These are phyloP conservation scores for Trypanosoma brucei DNA, from an alignment of 208 protist species.

Conservation along the genomic window DNA sequence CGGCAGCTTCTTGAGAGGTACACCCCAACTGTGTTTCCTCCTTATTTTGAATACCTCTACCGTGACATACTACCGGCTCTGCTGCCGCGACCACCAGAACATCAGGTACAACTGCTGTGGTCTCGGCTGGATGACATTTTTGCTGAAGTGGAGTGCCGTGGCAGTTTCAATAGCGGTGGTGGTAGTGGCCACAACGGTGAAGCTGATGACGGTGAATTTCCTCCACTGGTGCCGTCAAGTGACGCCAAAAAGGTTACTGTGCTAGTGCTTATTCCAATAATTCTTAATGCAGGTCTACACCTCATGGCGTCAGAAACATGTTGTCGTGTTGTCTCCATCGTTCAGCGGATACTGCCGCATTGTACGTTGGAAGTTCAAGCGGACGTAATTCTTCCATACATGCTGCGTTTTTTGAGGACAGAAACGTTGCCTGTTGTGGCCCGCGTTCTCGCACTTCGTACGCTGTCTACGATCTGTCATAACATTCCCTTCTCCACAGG, in stretches of 20 bases:
- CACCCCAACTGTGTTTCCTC: slow-evolving; percentile 37
- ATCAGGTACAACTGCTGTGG: slow-evolving; percentile 37
- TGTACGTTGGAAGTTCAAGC: slow-evolving; percentile 26
- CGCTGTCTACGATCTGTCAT: slow-evolving; percentile 30
- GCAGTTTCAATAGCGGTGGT: background rate
- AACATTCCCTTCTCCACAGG: slow-evolving; percentile 20
- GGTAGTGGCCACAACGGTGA: background rate
- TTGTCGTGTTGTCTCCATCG: slow-evolving; percentile 35
- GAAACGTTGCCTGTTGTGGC: slow-evolving; percentile 19
- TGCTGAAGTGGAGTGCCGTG: slow-evolving; percentile 9
- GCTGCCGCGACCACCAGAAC: slow-evolving; percentile 44
- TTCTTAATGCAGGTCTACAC: slow-evolving; percentile 41
- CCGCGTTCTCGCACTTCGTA: slow-evolving; percentile 51
- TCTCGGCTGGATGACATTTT: slow-evolving; percentile 27
- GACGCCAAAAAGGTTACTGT: slow-evolving; percentile 13
- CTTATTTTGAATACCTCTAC: slow-evolving; percentile 38
- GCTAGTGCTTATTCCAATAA: slow-evolving; percentile 39
- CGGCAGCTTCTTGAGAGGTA: slow-evolving; percentile 28
- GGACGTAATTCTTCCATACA: slow-evolving; percentile 46
- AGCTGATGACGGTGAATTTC: background rate
- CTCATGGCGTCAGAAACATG: slow-evolving; percentile 34
- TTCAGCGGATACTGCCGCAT: slow-evolving; percentile 32
- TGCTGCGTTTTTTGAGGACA: slow-evolving; percentile 29
- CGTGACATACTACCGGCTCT: slow-evolving; percentile 38
- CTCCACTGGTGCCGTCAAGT: background rate